Percentiles rank a stretch among this genome's conserved stretches.
phyloP scores from a whole-genome alignment of 345 rosid species.

The Draba incana region DNA sequence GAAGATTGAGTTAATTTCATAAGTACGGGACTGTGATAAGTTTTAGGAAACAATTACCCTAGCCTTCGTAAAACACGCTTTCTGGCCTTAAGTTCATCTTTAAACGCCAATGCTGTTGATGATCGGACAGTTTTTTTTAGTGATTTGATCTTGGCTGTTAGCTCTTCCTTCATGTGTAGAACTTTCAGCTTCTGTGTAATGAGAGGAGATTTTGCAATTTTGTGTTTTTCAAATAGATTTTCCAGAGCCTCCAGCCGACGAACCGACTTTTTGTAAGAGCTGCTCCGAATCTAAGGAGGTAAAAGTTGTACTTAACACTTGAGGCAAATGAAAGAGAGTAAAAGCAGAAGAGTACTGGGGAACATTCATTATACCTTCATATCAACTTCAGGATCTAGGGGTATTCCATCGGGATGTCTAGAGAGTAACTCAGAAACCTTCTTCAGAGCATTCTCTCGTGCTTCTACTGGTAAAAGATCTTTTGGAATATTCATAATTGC shows the following conservation, averaged over 20 bases:
- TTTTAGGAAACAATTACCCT: conserved; percentile 55
- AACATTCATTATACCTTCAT: conserved; percentile 61
- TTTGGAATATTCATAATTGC: conserved; percentile 74
- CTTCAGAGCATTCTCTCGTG: conserved; percentile 91
- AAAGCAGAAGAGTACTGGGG: conserved; percentile 6
- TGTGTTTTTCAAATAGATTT: conserved; percentile 81
- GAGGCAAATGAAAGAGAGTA: conserved; percentile 18
- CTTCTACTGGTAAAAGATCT: conserved; percentile 83
- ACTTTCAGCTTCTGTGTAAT: conserved; percentile 79
- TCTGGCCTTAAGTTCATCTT: conserved; percentile 97
- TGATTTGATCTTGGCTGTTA: conserved; percentile 76
- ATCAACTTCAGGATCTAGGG: conserved; percentile 83
- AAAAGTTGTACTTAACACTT: conserved; percentile 21
- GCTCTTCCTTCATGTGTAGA: conserved; percentile 73
- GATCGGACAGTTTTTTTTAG: conserved; percentile 74
- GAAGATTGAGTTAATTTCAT: conserved; percentile 1
- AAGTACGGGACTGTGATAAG: background rate
- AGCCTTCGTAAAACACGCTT: conserved; percentile 94
- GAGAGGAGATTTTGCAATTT: conserved; percentile 87
- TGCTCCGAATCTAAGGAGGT: conserved; percentile 65
- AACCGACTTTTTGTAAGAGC: conserved; percentile 74
- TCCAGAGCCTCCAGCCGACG: conserved; percentile 88
- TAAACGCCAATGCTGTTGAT: conserved; percentile 83
- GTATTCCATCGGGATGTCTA: conserved; percentile 74
- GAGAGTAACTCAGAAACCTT: conserved; percentile 76